Conservation (phyloP, 2,329 filamentous ascomycete species). For the Massarina eburnea region DNA sequence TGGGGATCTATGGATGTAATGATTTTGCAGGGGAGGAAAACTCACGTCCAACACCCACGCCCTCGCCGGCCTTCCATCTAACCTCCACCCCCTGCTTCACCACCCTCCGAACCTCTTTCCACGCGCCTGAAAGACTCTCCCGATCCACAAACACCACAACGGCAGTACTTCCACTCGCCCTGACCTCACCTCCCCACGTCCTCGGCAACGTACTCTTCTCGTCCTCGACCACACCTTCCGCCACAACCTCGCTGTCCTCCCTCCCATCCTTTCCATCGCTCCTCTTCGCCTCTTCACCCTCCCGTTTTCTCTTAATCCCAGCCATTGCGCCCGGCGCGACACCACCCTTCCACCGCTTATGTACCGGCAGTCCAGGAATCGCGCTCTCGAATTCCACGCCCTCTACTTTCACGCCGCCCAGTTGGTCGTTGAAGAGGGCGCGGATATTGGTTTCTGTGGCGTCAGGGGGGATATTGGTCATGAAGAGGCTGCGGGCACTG, state of each 20-base stretch:
- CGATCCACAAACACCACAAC: constrained; percentile 83
- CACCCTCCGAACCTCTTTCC: constrained; percentile 72
- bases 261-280: constrained; percentile 62
- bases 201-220: constrained; percentile 65
- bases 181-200: constrained; percentile 72
- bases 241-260: constrained; percentile 44
- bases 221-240: constrained; percentile 53
- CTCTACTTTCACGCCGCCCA: constrained; percentile 79
- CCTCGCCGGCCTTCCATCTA: constrained; percentile 63
- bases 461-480: constrained; percentile 88
- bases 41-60: constrained; percentile 56
- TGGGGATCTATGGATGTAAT: not conserved
- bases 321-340: constrained; percentile 3
- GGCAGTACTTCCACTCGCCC: constrained; percentile 74
- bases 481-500: constrained; percentile 76
- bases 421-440: constrained; percentile 70
- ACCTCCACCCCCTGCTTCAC: constrained; percentile 61
- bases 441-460: constrained; percentile 77
- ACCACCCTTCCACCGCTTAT: constrained; percentile 45
- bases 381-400: constrained; percentile 68
- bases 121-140: constrained; percentile 71
- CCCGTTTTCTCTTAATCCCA: constrained; percentile 3
- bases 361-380: constrained; percentile 47
- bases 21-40: constrained; percentile 17
- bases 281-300: constrained; percentile 40